These are phyloP conservation scores for Aspergillus cavernicola DNA, from an alignment of 495 filamentous ascomycete genomes.

Conservation along the genomic window DNA sequence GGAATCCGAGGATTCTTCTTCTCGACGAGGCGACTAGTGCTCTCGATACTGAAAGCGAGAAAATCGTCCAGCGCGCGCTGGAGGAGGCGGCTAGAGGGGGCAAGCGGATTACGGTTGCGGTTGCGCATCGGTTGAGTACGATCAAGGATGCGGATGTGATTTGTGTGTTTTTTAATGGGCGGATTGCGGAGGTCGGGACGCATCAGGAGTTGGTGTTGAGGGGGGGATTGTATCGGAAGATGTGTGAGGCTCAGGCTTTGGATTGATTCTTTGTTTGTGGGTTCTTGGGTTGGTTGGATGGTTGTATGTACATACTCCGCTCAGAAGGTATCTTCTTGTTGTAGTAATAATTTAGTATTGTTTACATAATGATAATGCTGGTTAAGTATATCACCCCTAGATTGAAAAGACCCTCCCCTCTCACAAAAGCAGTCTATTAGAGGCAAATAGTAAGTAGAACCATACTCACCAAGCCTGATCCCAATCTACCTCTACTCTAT, in stretches of 20 bases:
- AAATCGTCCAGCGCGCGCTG: constrained; percentile 76
- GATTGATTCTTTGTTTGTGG: background rate
- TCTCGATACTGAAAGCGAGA: constrained; percentile 77
- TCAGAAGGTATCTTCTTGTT: too few relatives aligned
- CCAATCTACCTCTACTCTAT: too few relatives aligned
- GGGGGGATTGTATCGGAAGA: background rate
- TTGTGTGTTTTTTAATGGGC: constrained; percentile 75
- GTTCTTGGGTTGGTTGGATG: background rate
- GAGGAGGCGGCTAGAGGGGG: constrained; percentile 58
- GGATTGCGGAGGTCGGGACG: constrained; percentile 68
- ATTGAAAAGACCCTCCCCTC: too few relatives aligned
- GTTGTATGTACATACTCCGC: too few relatives aligned
- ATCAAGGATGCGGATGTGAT: constrained; percentile 82
- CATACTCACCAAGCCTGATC: too few relatives aligned
- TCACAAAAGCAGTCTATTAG: too few relatives aligned
- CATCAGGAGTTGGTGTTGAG: constrained; percentile 59
- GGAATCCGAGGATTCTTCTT: constrained; percentile 66
- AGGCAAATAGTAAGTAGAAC: too few relatives aligned
- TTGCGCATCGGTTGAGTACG: constrained; percentile 73
- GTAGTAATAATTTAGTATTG: too few relatives aligned
- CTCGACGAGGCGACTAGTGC: constrained; percentile 82
- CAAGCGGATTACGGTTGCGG: constrained; percentile 73
- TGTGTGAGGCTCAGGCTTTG: constrained; percentile 9
- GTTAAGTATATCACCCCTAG: too few relatives aligned
- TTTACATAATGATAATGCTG: too few relatives aligned